Conservation (phyloP, 2,329 filamentous ascomycete species). For the Corniculantispora saksenae region DNA sequence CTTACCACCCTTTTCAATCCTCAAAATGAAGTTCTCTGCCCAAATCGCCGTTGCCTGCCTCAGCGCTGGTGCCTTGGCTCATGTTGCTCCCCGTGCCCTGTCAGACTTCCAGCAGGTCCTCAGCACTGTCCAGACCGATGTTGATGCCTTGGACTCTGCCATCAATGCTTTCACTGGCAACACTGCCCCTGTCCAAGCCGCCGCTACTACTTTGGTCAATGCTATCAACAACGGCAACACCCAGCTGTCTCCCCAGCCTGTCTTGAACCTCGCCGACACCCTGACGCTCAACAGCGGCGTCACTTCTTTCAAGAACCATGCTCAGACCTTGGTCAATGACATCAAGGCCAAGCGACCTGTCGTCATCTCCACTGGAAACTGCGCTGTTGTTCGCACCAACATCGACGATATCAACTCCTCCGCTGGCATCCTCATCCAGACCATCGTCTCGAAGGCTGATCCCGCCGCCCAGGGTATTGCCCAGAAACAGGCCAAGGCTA, state of each 20-base stretch:
- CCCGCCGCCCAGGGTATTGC: not conserved
- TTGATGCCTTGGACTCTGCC: conserved; percentile 21
- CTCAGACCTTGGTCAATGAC: conserved; percentile 24
- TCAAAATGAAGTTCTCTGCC: conserved; percentile 12
- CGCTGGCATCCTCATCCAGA: not conserved
- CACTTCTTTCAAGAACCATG: conserved; percentile 25
- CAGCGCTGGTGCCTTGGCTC: conserved; percentile 3
- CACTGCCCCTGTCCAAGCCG: conserved; percentile 15
- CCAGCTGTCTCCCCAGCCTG: conserved; percentile 17
- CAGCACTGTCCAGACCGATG: conserved; percentile 19
- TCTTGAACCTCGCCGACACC: conserved; percentile 24
- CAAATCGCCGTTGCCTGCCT: conserved; percentile 9
- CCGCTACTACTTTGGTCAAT: conserved; percentile 19
- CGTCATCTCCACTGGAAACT: not conserved
- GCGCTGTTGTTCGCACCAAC: conserved; percentile 13
- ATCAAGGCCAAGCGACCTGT: conserved; percentile 15
- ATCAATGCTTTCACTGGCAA: conserved; percentile 23
- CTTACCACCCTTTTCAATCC: not conserved
- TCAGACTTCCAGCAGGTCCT: conserved; percentile 18
- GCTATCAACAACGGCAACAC: conserved; percentile 20
- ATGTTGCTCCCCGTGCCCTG: conserved; percentile 2
- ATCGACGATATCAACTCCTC: conserved; percentile 1
- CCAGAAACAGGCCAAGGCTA: not conserved
- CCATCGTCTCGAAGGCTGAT: not conserved
- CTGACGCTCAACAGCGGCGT: conserved; percentile 23